Percentiles rank a stretch among this genome's conserved stretches.
phyloP scores from a whole-genome alignment of 495 filamentous ascomycete species.

The Halenospora varia region DNA sequence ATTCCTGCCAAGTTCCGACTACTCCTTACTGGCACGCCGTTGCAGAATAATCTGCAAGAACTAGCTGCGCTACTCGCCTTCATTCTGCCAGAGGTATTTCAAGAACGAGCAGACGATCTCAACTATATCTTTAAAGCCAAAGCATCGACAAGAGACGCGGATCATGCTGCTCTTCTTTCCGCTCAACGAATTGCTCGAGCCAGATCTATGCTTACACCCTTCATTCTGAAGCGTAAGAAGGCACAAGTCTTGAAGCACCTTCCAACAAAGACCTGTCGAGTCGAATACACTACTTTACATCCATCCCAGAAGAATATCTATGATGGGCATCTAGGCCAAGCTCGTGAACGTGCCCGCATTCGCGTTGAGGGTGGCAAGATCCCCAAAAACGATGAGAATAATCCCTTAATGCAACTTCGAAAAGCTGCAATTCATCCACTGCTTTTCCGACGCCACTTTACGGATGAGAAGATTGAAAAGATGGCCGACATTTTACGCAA shows the following conservation, averaged over 20 bases:
- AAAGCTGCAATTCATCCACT: slow-evolving; percentile 92
- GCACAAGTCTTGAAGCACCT: slow-evolving; percentile 87
- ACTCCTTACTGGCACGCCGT: slow-evolving; percentile 85
- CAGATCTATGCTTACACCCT: slow-evolving; percentile 89
- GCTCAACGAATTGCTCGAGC: slow-evolving; percentile 80
- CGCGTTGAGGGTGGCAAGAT: slow-evolving; percentile 29
- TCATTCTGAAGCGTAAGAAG: slow-evolving; percentile 90
- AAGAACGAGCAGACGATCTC: slow-evolving; percentile 66
- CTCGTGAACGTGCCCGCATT: slow-evolving; percentile 25
- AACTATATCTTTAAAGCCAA: slow-evolving; percentile 85
- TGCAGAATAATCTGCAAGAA: slow-evolving; percentile 95
- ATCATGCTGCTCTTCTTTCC: slow-evolving; percentile 73
- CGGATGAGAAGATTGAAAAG: slow-evolving; percentile 63
- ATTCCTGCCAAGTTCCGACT: slow-evolving; percentile 76
- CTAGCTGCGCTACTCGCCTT: slow-evolving; percentile 84
- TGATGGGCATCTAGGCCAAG: slow-evolving; percentile 45
- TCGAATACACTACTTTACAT: slow-evolving; percentile 78
- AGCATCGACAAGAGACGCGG: slow-evolving; percentile 70
- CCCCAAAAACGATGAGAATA: slow-evolving; percentile 44
- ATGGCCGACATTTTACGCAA: slow-evolving; percentile 74
- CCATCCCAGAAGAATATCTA: slow-evolving; percentile 67
- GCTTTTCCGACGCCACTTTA: slow-evolving; percentile 76
- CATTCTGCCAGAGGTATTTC: slow-evolving; percentile 82
- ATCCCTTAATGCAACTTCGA: slow-evolving; percentile 86
- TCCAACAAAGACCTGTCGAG: slow-evolving; percentile 71